Base-by-base conservation (phyloP, 2,329 filamentous ascomycete species). In the Chalaropsis thielavioides region DNA sequence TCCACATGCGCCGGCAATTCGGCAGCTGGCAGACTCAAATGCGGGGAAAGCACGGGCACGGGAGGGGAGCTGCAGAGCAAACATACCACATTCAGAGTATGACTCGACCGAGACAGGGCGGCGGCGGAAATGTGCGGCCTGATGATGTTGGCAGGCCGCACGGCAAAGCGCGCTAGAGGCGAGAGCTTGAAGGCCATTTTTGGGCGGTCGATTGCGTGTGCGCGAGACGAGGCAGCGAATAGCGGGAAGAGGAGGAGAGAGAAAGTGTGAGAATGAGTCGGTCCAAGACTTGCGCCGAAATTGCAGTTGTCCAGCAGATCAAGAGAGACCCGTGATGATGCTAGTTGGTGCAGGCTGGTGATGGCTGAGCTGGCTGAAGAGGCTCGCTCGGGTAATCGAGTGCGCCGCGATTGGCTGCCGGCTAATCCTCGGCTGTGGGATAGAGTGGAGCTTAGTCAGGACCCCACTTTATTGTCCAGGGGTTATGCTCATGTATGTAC, bases 151-250 rank as follows among this genome's bases (percentile, higher is more conserved):
- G 46, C 38, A 35, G 64, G 64, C 81, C 88, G 84, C 71, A 83
- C 78, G 74, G 82, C 83, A 72, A 84, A 83, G 77, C 89, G 83
- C 76, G 90, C 79, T 72, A 89, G 76, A 60, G 90, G 88, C 68
- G 86, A 82, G 74, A 95, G 78, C 80, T 87, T 92, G 75, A 88
- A 92, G 75, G 90, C 88, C 91, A 96, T 95, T 72, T 70, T 71
- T 70, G 22, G 13, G 46, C 22, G 24, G 31, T 31, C 31, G 6
- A 31, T 31, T 31, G n/a, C n/a, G n/a, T n/a, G n/a, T n/a, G n/a
- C n/a, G n/a, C n/a, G n/a, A 49, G 11, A 19, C 44, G 19, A 49
- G 19, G 7, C n/a, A 24, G 10, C 44, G 10, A 24, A 13, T 49
- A n/a, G 44, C 10, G 10, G 17, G 19, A 19, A 31, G 31, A 31